Evolutionary conservation across 2,329 filamentous ascomycete genomes (phyloP), one percentile per base, ranked within the genome.

Genomic region (Penicillium hordei): DNA sequence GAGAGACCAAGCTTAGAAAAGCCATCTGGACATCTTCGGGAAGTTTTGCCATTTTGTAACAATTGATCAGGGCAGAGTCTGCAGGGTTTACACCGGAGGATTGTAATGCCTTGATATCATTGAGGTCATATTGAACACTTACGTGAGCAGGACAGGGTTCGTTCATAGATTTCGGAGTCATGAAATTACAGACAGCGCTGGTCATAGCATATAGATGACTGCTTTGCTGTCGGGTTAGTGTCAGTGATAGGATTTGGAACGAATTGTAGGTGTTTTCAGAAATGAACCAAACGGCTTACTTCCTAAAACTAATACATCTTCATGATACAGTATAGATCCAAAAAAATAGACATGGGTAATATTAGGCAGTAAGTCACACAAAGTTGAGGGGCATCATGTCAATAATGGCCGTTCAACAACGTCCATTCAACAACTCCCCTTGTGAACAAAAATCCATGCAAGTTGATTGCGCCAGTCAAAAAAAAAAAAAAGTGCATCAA

Each of bases 401-500:
- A 62, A 46, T 61, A 53, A 59, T 49, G 39, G 19, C 33, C 44
- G 38, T 44, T 49, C 19, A 52, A 25, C 17, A 62, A 65, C 57
- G 58, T 57, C 60, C 45, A 10, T 40, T 48, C 19, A 46, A 25
- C n/a, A 63, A 63, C 58, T 57, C 60, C 60, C 45, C 44, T 53
- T 45, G 38, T 48, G 52, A 45, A 54, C 48, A 57, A 40, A 56
- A 49, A 57, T 53, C 25, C 49, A 62, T 66, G 64, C 62, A 67
- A 60, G 62, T 66, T 65, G 60, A 66, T 59, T 65, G 63, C 62
- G 62, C 64, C 65, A 56, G 12, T 29, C 39, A 50, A 60, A 64
- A 57, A 55, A 55, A 34, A 23, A 23, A 3, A 49, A 25, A 5
- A n/a, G 43, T 60, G 55, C 49, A 51, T 25, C 57, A 62, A 52